Evolutionary conservation across 164 flowering plant species (phyloP).

Genomic region (Pachysandra terminalis): DNA sequence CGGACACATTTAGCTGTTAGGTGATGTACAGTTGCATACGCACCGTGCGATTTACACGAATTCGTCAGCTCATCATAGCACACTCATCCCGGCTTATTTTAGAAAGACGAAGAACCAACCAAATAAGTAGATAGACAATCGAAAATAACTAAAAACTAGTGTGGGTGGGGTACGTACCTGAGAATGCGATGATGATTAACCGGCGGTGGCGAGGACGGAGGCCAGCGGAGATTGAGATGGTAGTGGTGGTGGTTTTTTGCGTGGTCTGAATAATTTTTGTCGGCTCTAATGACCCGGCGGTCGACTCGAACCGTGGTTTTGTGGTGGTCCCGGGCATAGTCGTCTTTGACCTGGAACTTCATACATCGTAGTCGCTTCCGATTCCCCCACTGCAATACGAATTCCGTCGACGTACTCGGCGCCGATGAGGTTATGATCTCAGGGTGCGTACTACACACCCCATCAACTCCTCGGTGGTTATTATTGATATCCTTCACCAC

Average conservation of each 20-base stretch:
- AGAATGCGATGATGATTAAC: constrained; percentile 45
- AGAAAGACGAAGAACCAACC: too few relatives aligned
- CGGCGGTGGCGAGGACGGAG: constrained; percentile 26
- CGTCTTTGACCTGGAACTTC: constrained; percentile 58
- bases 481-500: constrained; percentile 22
- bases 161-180: constrained; percentile 53
- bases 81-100: too few relatives aligned
- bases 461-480: constrained; percentile 11
- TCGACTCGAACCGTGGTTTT: constrained; percentile 49
- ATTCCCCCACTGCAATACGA: constrained; percentile 82
- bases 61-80: too few relatives aligned
- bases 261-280: constrained; percentile 24
- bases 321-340: constrained; percentile 28
- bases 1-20: too few relatives aligned
- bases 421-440: constrained; percentile 16
- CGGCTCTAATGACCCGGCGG: constrained; percentile 51
- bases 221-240: constrained; percentile 40
- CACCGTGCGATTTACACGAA: too few relatives aligned
- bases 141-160: background rate
- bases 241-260: constrained; percentile 32
- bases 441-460: constrained; percentile 19
- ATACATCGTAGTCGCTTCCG: constrained; percentile 76
- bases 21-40: too few relatives aligned
- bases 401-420: constrained; percentile 51
- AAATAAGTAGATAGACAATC: too few relatives aligned